These are phyloP conservation scores for Spencermartinsiella ligniputridi DNA, from an alignment of 1,139 yeast genomes.

Conservation along the genomic window DNA sequence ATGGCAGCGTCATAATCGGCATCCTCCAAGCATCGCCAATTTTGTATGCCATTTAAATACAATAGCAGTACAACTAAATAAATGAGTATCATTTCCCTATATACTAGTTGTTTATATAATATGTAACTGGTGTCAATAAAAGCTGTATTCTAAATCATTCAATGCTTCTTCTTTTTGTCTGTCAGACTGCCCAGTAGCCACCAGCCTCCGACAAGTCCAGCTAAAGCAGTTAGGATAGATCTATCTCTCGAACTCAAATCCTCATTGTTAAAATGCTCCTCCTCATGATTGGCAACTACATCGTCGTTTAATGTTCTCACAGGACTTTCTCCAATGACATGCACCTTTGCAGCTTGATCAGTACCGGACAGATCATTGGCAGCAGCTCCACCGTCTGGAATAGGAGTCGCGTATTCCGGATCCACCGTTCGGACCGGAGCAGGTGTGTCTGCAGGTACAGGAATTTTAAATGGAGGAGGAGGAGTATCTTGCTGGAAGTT, in stretches of 20 bases:
- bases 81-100: too few species aligned
- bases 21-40: too few species aligned
- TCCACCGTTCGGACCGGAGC: conserved; percentile 21
- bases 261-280: conserved; percentile 7
- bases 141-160: too few species aligned
- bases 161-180: conserved; percentile 16
- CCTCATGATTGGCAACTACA: conserved; percentile 16
- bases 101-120: too few species aligned
- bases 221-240: conserved; percentile 29
- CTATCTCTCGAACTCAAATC: conserved; percentile 28
- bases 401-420: conserved; percentile 24
- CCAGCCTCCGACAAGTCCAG: conserved; percentile 33
- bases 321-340: conserved; percentile 7
- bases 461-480: conserved; percentile 35
- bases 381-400: conserved; percentile 25
- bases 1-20: too few species aligned
- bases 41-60: too few species aligned
- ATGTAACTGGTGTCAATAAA: too few species aligned
- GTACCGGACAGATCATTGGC: conserved; percentile 16
- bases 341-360: conserved; percentile 14
- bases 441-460: conserved; percentile 34
- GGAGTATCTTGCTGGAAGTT: conserved; percentile 20
- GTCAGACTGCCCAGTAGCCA: conserved; percentile 28
- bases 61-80: too few species aligned
- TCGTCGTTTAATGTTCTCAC: conserved; percentile 19